These are phyloP conservation scores for Peterozyma xylosa DNA, from an alignment of 805 yeast genomes.

Conservation along the genomic window DNA sequence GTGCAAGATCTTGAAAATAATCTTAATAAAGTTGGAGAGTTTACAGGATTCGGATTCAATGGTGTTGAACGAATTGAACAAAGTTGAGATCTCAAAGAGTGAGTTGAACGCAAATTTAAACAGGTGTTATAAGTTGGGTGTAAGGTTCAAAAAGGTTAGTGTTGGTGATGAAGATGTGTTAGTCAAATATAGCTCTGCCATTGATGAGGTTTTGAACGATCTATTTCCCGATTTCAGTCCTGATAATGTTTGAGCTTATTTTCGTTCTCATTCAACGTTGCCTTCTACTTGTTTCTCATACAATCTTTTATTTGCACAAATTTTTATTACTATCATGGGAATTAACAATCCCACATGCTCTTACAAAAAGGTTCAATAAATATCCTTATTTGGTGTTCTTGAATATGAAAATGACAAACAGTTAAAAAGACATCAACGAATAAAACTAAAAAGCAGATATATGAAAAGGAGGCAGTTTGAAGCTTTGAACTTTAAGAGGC, in stretches of 20 bases:
- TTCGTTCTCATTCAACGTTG: too few species aligned
- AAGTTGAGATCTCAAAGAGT: constrained; percentile 8
- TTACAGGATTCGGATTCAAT: constrained; percentile 1
- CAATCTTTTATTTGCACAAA: too few species aligned
- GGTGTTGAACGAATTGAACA: constrained; percentile 4
- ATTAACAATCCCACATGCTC: too few species aligned
- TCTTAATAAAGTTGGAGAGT: neutral
- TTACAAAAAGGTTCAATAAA: too few species aligned
- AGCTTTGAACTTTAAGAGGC: too few species aligned
- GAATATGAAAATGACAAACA: too few species aligned
- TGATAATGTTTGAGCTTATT: neutral
- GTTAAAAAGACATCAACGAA: too few species aligned
- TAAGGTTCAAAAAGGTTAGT: constrained; percentile 10
- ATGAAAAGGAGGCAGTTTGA: too few species aligned
- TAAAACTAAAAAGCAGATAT: too few species aligned
- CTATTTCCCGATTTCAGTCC: constrained; percentile 7
- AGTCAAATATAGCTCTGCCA: constrained; percentile 8
- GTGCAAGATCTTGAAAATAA: constrained; percentile 18
- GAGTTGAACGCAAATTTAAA: constrained; percentile 11
- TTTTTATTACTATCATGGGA: too few species aligned
- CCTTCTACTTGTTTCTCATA: too few species aligned
- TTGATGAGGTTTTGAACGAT: constrained; percentile 5
- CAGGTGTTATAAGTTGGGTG: constrained; percentile 6
- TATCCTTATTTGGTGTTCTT: too few species aligned
- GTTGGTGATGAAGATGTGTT: constrained; percentile 11